These are phyloP conservation scores for Hortiboletus flavorubellus DNA, from an alignment of 768 basidiomycete genomes.

Conservation along the genomic window DNA sequence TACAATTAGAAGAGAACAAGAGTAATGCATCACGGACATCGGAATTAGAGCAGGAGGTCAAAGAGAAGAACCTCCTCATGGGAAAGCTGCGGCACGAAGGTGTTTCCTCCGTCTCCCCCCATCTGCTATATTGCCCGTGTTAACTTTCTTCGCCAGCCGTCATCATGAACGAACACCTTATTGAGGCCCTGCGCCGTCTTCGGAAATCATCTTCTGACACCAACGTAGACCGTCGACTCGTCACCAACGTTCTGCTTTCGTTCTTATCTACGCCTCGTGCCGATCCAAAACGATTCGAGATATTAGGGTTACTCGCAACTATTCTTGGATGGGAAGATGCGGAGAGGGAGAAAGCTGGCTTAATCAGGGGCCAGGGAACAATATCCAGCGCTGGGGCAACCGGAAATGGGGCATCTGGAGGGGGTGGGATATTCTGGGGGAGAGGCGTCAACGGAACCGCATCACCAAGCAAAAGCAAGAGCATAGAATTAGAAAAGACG, in stretches of 20 bases:
- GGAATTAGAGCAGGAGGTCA: conserved; percentile 84
- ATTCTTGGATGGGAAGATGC: conserved; percentile 91
- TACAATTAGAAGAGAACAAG: conserved; percentile 71
- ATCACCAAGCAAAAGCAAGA: conserved; percentile 36
- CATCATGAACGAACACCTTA: conserved; percentile 95
- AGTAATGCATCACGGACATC: conserved; percentile 63
- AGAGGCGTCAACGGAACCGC: conserved; percentile 18
- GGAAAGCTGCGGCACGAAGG: conserved; percentile 95
- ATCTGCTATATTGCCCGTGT: conserved; percentile 1
- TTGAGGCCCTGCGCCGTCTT: conserved; percentile 94
- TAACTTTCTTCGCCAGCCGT: conserved; percentile 56
- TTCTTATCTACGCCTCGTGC: conserved; percentile 89
- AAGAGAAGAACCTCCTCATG: conserved; percentile 94
- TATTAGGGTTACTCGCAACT: conserved; percentile 83
- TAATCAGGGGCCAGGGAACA: conserved; percentile 35
- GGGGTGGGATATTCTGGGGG: conserved; percentile 22
- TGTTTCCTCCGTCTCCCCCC: conserved; percentile 31
- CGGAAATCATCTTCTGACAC: conserved; percentile 78
- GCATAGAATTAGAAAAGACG: conserved; percentile 64
- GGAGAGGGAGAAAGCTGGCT: conserved; percentile 88
- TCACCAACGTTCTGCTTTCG: conserved; percentile 89
- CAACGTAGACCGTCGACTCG: conserved; percentile 90
- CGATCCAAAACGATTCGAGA: conserved; percentile 95
- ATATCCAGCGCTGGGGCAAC: conserved; percentile 44
- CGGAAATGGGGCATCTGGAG: conserved; percentile 16